Evolutionary conservation across 371 early-diverging fungal species (phyloP), one percentile per base, ranked within the genome.

Genomic region (Thermomucor indicae-seudaticae): DNA sequence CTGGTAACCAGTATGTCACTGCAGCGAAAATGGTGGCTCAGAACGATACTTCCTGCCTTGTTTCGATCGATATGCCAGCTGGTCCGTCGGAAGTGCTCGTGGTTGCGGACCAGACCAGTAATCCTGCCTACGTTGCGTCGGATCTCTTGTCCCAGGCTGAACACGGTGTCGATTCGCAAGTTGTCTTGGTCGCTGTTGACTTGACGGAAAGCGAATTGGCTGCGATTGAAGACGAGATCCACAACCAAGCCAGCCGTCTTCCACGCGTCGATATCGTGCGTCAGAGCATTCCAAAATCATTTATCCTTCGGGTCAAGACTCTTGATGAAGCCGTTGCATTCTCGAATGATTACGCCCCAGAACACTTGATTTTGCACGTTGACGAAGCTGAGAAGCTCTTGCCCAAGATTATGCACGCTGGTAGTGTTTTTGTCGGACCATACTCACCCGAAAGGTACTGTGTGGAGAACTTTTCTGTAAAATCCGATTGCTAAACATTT

Each of bases 1-100:
- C 97, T 16, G 98, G 98, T 40, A 98, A 98, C 67, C 98, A 98
- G 68, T 98, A 90, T 65, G 98, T 98, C 11, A 98, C 98, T 4
- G 93, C 96, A 2, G 97, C 98, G 49, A 98, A 98, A 77, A 96
- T 98, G 96, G 60, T 91, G 29, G 88, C 88, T 1, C 95, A 87
- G 80, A 94, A 92, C 65, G 97, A 97, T 53, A 87, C 85, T 39
- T 80, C 89, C 0, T 93, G 93, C 35, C 78, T 97, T 75, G 87
- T 95, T 2, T 80, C 97, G 22, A 96, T 97, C 53, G 98, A 98
- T 73, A 97, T 98, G 96, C 98, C 98, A 7, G 98, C 98, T 12
- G 98, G 98, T 17, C 98, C 98, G 4, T 95, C 95, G 16, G 98
- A 98, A 69, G 80, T 98, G 8, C 79, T 98, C 37, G 95, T 97